Evolutionary conservation across 108 stramenopile genomes (phyloP).

Genomic region (Cyclostephanos invisitatus): DNA sequence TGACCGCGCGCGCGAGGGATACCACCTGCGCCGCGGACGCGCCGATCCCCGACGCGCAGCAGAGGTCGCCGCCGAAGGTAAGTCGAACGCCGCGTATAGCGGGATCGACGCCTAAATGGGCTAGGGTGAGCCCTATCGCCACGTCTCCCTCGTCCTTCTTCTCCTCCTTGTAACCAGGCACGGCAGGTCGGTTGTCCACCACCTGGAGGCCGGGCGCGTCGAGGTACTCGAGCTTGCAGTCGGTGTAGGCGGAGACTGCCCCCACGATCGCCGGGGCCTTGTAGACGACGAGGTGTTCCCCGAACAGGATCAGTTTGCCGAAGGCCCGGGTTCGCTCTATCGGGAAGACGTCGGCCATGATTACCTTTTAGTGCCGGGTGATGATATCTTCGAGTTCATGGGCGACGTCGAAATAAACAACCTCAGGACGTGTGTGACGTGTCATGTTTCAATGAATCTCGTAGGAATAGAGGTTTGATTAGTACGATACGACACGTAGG

Average conservation of each 20-base stretch:
- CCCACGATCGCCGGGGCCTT: conserved; percentile 86
- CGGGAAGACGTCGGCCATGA: conserved; percentile 37
- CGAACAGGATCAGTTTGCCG: conserved; percentile 88
- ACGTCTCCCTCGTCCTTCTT: conserved; percentile 78
- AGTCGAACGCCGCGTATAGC: conserved; percentile 53
- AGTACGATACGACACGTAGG: too few relatives aligned
- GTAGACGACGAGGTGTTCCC: conserved; percentile 92
- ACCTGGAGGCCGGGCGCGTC: conserved; percentile 53
- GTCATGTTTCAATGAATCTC: too few relatives aligned
- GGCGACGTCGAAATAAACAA: too few relatives aligned
- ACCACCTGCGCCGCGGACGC: conserved; percentile 87
- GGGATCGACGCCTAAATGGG: conserved; percentile 66
- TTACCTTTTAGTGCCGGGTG: background rate
- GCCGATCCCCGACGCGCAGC: conserved; percentile 82
- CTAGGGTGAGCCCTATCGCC: conserved; percentile 72
- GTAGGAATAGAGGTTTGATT: too few relatives aligned
- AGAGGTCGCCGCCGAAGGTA: conserved; percentile 82
- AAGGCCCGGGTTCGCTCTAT: conserved; percentile 64
- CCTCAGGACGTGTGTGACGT: too few relatives aligned
- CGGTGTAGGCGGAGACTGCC: conserved; percentile 83
- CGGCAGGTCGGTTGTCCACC: conserved; percentile 83
- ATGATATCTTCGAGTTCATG: too few relatives aligned
- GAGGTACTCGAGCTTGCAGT: conserved; percentile 60
- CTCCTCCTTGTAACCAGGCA: conserved; percentile 83
- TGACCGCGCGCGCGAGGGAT: conserved; percentile 75